Base-by-base conservation (phyloP, 2,329 filamentous ascomycete genomes). In the Beauveria asiatica region DNA sequence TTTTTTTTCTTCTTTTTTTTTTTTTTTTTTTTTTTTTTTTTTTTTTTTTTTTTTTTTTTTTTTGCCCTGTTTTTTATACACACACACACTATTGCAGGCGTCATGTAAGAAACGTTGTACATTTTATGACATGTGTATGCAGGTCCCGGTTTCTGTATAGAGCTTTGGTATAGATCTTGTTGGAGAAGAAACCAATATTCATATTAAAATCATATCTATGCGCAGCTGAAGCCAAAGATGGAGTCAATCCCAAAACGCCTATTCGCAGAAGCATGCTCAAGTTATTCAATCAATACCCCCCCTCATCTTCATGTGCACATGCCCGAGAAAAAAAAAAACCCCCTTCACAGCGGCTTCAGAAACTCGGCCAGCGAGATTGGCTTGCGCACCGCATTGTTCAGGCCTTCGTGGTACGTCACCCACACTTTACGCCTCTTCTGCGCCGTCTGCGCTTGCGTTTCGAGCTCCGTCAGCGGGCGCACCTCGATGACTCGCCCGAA, bases 311-410 rank as follows among this genome's bases (percentile, higher is more conserved):
- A 44, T 19, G 25, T 27, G 41, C 5, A 6, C n/a, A 48, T 17
- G 21, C 45, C 67, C 21, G 10, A n/a, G 9, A 30, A 3, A 23
- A 23, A 23, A 23, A n/a, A n/a, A n/a, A n/a, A n/a, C 3, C 23
- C 8, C 27, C 2, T 37, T 65, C 73, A 88, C 61, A 92, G 69
- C 3, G 83, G 86, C 60, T 78, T 80, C 78, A 96, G 75, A 67
- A 97, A 82, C 72, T 96, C 92, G 63, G 83, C 81, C 71, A 96
- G 72, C 9, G 89, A 89, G 63, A 97, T 85, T 2, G 91, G 90
- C 72, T 96, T 96, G 72, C 89, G 82, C 62, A 97, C 92, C 11
- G 92, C 92, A 79, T 97, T 96, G 60, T 91, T 94, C 70, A 91
- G 86, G 0, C 92, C 92, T 75, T 97, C 92, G 68, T 96, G 86